These are phyloP conservation scores for Ustilago crameri DNA, from an alignment of 1,284 basidiomycete genomes.

Conservation along the genomic window DNA sequence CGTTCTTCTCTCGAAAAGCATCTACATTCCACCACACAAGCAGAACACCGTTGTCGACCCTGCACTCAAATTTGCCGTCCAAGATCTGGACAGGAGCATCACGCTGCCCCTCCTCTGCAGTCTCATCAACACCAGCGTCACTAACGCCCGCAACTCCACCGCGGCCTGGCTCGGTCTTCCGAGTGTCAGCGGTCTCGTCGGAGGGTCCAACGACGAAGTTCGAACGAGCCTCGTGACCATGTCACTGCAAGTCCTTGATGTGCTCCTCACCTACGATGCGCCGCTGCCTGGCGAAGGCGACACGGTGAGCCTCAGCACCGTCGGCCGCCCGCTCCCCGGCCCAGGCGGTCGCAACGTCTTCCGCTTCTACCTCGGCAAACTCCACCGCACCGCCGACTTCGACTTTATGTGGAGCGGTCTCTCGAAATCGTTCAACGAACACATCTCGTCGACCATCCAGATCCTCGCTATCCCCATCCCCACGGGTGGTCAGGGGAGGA, in stretches of 20 bases:
- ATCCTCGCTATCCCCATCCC: slow-evolving; percentile 42
- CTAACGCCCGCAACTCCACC: slow-evolving; percentile 43
- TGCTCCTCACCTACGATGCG: slow-evolving; percentile 55
- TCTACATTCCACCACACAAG: slow-evolving; percentile 54
- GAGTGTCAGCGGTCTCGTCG: slow-evolving; percentile 28
- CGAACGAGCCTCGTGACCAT: slow-evolving; percentile 42
- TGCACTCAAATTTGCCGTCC: slow-evolving; percentile 47
- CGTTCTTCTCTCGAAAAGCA: slow-evolving; percentile 61
- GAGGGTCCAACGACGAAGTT: slow-evolving; percentile 41
- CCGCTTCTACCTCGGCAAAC: slow-evolving; percentile 61
- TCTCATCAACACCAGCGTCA: slow-evolving; percentile 60
- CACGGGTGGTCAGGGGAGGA: slow-evolving; percentile 17
- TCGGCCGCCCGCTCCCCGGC: slow-evolving; percentile 22
- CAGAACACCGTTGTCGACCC: slow-evolving; percentile 31
- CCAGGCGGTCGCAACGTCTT: slow-evolving; percentile 54
- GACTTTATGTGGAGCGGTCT: slow-evolving; percentile 50
- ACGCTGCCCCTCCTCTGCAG: slow-evolving; percentile 64
- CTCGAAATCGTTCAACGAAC: slow-evolving; percentile 33
- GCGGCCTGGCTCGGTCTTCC: slow-evolving; percentile 40
- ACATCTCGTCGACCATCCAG: slow-evolving; percentile 40
- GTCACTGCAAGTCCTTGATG: slow-evolving; percentile 58
- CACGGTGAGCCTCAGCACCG: slow-evolving; percentile 35
- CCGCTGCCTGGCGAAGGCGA: slow-evolving; percentile 30
- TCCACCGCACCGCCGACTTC: slow-evolving; percentile 63
- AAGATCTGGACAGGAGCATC: slow-evolving; percentile 47